Base-by-base conservation (phyloP, 78 protist genomes). In the Guillardia theta region DNA sequence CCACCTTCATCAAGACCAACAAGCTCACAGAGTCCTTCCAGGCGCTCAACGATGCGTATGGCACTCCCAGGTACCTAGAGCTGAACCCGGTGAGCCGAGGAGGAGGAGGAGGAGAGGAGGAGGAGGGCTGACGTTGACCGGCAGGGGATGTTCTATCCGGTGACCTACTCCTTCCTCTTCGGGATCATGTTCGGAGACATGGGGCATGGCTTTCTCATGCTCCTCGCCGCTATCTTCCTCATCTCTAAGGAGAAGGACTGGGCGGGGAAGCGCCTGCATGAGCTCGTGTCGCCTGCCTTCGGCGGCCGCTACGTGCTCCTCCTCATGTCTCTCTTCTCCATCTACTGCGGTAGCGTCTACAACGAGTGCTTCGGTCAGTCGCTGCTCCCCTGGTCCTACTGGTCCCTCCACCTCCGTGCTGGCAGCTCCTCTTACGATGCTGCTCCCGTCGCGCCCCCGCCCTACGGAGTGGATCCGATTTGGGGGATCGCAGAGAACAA, bases 151-250 rank as follows among this genome's bases (percentile, higher is more conserved):
- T 78, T 78, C 90, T 78, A 78, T 36, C 90, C 90, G 50, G 96
- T 99, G 88, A 98, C 99, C 37, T 99, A 99, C 98, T 99, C 99
- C 50, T 99, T 99, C 98, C 96, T 99, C n/a, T 99, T 99, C 58
- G 99, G 99, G 46, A 97, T 99, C 94, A 99, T 99, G 99, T 99
- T 98, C 93, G 99, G 99, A 37, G 99, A 99, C 94, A 36, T 98
- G 0, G 99, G 99, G 50, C 99, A 99, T 96, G 99, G 99, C 30
- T 0, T 95, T 41, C n/a, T 99, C 64, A 44, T 99, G 78, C 78
- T 97, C 18, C 78, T 96, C 12, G 33, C 93, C 37, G 98, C 98
- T 27, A 0, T 64, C 5, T 50, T 43, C 37, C 62, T 99, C 53
- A 24, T 97, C 88, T 0, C 36, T 58, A 39, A 94, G 24, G 99